These are phyloP conservation scores for Aspergillus sp. DNA, from an alignment of 2,329 filamentous ascomycete genomes.

Conservation along the genomic window DNA sequence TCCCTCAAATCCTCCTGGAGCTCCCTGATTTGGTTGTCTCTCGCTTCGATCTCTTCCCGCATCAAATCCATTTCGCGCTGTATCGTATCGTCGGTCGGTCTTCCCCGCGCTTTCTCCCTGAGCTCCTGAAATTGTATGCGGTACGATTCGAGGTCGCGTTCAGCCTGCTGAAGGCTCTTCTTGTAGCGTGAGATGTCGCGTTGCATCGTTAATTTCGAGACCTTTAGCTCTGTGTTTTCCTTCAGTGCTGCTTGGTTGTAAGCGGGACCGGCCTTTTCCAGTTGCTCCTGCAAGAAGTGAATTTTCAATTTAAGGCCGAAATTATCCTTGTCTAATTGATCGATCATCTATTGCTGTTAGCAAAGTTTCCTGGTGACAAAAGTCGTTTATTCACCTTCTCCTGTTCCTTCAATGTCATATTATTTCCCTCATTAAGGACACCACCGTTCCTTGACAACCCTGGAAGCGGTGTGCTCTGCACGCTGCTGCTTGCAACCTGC, in stretches of 20 bases:
- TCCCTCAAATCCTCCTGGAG: constrained; percentile 58
- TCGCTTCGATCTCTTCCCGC: constrained; percentile 52
- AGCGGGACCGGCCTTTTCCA: constrained; percentile 83
- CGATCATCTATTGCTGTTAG: constrained; percentile 62
- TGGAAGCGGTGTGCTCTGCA: constrained; percentile 78
- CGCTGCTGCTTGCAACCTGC: constrained; percentile 75
- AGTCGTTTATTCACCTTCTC: constrained; percentile 68
- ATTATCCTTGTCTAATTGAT: constrained; percentile 97
- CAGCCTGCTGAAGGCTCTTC: constrained; percentile 78
- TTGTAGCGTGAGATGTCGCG: constrained; percentile 82
- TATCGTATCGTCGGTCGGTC: constrained; percentile 70
- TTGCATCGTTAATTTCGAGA: constrained; percentile 86
- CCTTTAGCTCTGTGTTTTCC: constrained; percentile 95
- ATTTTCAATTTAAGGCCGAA: constrained; percentile 97
- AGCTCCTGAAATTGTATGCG: constrained; percentile 78
- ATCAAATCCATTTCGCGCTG: constrained; percentile 60
- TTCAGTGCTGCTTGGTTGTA: constrained; percentile 86
- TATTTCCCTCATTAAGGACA: constrained; percentile 74
- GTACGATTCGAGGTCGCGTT: constrained; percentile 83
- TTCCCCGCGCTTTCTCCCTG: constrained; percentile 76
- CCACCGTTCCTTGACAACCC: constrained; percentile 68
- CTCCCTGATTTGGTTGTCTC: constrained; percentile 46
- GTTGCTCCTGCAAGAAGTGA: constrained; percentile 88
- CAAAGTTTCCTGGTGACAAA: not conserved
- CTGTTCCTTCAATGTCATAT: constrained; percentile 90